Evolutionary conservation across 768 basidiomycete species (phyloP), one percentile per base, ranked within the genome.

Genomic region (Kwoniella heveanensis): DNA sequence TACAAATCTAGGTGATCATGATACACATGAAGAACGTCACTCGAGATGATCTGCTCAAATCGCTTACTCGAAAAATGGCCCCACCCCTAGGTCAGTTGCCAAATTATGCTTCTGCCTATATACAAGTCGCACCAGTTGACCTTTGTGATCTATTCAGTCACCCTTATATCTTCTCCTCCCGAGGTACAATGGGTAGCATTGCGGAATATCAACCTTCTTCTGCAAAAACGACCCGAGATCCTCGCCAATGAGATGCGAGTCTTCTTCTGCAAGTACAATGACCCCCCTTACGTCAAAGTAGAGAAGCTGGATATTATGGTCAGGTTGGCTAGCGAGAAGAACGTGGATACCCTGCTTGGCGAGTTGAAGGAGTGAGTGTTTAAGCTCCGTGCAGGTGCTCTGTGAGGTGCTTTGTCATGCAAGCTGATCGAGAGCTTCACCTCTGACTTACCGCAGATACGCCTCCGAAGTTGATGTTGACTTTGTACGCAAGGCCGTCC

Each of bases 221-320:
- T 99, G 1, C 95, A 99, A 80, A 95, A 95, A 76, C 88, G 92
- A 3, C 82, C 91, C 1, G 92, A 93, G 66, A 84, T 96, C 63
- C 85, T 99, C 9, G 86, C 89, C 7, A 96, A 90, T 80, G 95
- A 99, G 80, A 94, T 99, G 91, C 86, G 94, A 49, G 96, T 99
- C 21, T 99, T 99, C 80, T 99, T 98, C 84, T 97, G 95, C 87
- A 99, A 99, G 80, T 98, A 99, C 82, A 98, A 98, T 75, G 95
- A 99, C 76, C 95, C 95, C 5, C 82, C 95, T n/a, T 99, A 98
- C 74, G 94, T 98, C 79, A 99, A 99, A 80, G 86, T 97, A 56
- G 96, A 97, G 80, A 98, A 99, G 81, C 82, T 99, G 69, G 96
- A 97, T 71, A 96, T 98, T 77, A 99, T 99, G 96, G 90, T 97